Base-by-base conservation (phyloP, 108 stramenopile genomes). In the Skeletonema marinoi region DNA sequence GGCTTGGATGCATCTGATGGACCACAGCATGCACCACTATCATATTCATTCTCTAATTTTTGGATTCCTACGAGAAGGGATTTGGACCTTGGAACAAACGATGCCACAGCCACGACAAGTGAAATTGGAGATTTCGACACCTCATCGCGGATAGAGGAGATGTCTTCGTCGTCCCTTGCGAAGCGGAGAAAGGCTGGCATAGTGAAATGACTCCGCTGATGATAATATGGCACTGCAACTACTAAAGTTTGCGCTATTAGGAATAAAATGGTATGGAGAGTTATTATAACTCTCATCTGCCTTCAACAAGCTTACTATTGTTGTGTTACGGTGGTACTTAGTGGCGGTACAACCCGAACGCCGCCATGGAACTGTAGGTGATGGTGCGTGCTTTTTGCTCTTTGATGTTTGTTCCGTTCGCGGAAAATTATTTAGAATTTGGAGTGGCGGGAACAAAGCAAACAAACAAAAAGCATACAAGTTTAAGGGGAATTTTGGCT, bases 21-120 rank as follows among this genome's bases (percentile, higher is more conserved):
- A 39, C 58, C 66, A 21, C 58, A 41, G 58, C 73, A 79, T 16
- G 21, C 19, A 13, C 35, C 13, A 3, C 71, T 25, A 32, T 65
- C 77, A 50, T 72, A 78, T 13, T 72, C 77, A 13, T 11, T 31
- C 31, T 75, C 74, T 30, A 75, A 41, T 39, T 56, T 46, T 61
- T 54, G 32, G 29, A 75, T 14, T 48, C 66, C 41, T 9, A 3
- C 4, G 29, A 78, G 30, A 48, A 78, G 70, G 0, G 61, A 9
- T 13, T 42, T 41, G 35, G 70, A 65, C 0, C 62, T 33, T 13
- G 70, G 35, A 3, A 29, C 70, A 33, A 64, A 78, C 48, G 70
- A 71, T 8, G 77, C 77, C 3, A 36, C 38, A 29, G 77, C 71
- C 19, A 78, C 48, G 33, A 78, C 67, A 39, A 77, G 75, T 3